Base-by-base conservation (phyloP, 192 early-diverging fungal species). In the Mortierella antarctica region DNA sequence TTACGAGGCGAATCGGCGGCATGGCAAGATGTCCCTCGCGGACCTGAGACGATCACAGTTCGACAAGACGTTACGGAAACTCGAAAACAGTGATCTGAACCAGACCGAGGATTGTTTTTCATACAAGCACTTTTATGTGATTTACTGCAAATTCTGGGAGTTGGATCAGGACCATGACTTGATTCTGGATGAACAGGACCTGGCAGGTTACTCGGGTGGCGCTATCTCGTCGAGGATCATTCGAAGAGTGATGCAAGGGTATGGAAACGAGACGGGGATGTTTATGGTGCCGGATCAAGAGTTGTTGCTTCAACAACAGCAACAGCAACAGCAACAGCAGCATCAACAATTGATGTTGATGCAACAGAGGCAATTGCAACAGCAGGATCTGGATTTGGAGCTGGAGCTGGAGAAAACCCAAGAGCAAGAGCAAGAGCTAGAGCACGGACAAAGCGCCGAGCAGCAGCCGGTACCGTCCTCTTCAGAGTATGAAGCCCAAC, bases 71-170 rank as follows among this genome's bases (percentile, higher is more conserved):
- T 60, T 98, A 23, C 74, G 83, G 7, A 82, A 86, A 12, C 82
- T 97, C 51, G 93, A 95, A 69, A 81, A 78, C 66, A 75, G 65
- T n/a, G 70, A 65, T 23, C 73, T 91, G 56, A 83, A 83, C 7
- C 82, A 92, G 84, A 91, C 88, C 8, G 92, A 94, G 18, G 92
- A 95, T 82, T 88, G 92, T 50, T 97, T 98, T 70, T 97, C 96
- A 7, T 98, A 98, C 86, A 96, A 96, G 82, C 97, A 98, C 74
- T 98, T 97, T 73, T 98, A 98, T 77, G 97, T 98, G 21, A 89
- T 98, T 4, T 98, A 97, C 75, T 97, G 95, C 88, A 97, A 95
- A 81, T 98, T 98, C 82, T 98, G 94, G 93, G 94, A 94, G 71
- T 85, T 97, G 57, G 97, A 98, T 84, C 82, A 88, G 23, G 95